Conservation (phyloP, 345 rosid genomes). For the Populus nigra region DNA sequence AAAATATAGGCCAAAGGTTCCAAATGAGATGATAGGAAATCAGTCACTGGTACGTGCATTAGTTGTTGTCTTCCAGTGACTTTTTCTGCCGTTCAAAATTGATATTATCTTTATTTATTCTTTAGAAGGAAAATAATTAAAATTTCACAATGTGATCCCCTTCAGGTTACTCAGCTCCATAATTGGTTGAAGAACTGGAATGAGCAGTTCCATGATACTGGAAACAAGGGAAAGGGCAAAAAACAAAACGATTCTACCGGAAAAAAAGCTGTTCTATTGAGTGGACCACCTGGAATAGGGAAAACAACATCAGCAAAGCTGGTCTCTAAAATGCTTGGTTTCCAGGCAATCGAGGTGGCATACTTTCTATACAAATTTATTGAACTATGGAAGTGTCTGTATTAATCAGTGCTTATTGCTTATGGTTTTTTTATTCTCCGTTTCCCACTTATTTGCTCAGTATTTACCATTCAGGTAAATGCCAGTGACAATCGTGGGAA, state of each 20-base stretch:
- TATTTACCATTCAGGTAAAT: conserved; percentile 55
- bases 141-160: conserved; percentile 10
- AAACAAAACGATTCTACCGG: conserved; percentile 64
- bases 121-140: neutral
- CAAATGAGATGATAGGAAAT: conserved; percentile 89
- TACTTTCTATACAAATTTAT: neutral
- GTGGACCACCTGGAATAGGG: conserved; percentile 97
- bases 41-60: conserved; percentile 64
- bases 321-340: conserved; percentile 89
- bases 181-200: conserved; percentile 84
- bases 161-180: conserved; percentile 88
- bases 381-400: conserved; percentile 4
- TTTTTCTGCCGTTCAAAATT: neutral
- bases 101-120: neutral
- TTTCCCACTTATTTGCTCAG: neutral
- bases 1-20: conserved; percentile 79
- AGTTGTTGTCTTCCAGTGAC: neutral
- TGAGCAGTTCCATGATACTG: conserved; percentile 58
- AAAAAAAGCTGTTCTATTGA: conserved; percentile 79
- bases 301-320: conserved; percentile 92
- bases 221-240: conserved; percentile 72
- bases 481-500: conserved; percentile 99
- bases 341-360: conserved; percentile 84
- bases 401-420: neutral
- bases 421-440: neutral